A percentile compares a stretch with the other conserved stretches of the same genome.
These are phyloP conservation scores for Salvia hispanica DNA, from an alignment of 257 asterid genomes.

Conservation along the genomic window DNA sequence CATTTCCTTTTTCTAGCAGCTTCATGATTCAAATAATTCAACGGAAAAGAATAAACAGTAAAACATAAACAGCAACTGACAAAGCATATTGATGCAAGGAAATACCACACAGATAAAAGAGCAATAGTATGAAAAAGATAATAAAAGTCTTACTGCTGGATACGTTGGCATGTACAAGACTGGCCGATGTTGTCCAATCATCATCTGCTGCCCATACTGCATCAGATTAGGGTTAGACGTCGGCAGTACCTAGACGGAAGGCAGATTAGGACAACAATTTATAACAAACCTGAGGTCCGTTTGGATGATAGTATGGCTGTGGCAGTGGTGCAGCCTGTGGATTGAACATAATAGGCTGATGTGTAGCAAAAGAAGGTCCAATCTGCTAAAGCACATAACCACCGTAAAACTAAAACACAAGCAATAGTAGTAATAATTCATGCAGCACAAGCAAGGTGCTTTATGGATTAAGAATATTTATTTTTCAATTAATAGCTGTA, in stretches of 20 bases:
- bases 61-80: neutral
- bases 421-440: neutral
- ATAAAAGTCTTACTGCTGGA: conserved; percentile 65
- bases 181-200: conserved; percentile 87
- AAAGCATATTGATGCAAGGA: conserved; percentile 8
- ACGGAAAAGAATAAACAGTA: neutral
- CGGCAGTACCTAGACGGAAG: neutral
- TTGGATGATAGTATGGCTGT: conserved; percentile 82
- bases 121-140: neutral
- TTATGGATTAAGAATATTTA: neutral
- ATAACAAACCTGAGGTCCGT: conserved; percentile 83
- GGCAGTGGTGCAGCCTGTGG: conserved; percentile 71
- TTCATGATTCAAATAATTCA: neutral
- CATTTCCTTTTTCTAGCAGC: neutral
- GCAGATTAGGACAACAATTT: conserved; percentile 15
- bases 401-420: conserved; percentile 3
- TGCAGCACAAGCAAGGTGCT: neutral
- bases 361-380: conserved; percentile 65
- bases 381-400: conserved; percentile 52
- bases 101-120: conserved; percentile 10
- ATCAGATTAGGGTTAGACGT: conserved; percentile 23
- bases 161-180: conserved; percentile 80
- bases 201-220: conserved; percentile 93
- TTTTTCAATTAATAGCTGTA: conserved; percentile 10
- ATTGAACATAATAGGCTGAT: conserved; percentile 75